phyloP scores from a whole-genome alignment of 106 monocot genomes.

The Apostasia ramifera region DNA sequence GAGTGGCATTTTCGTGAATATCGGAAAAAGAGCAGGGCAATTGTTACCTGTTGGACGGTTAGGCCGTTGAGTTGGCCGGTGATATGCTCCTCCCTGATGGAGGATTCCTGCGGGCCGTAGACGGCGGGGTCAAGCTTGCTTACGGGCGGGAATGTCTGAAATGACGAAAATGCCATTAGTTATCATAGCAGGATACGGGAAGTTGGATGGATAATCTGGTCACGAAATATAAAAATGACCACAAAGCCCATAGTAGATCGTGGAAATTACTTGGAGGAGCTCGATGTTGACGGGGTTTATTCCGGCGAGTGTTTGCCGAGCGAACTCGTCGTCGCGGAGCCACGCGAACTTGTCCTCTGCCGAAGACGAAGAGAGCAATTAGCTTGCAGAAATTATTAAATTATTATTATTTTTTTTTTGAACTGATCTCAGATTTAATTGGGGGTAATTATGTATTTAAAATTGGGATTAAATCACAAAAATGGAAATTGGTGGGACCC shows the following conservation, averaged over 20 bases:
- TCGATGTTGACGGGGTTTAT: slow-evolving; percentile 92
- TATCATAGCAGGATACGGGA: not conserved
- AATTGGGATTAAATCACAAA: too few relatives aligned
- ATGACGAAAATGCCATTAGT: not conserved
- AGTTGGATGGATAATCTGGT: too few relatives aligned
- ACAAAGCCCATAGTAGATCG: not conserved
- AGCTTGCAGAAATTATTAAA: too few relatives aligned
- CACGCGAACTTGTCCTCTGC: slow-evolving; percentile 97
- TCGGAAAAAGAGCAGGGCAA: not conserved
- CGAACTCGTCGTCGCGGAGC: slow-evolving; percentile 95
- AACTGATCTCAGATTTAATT: too few relatives aligned
- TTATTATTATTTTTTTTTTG: too few relatives aligned
- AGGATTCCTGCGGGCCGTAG: slow-evolving; percentile 77
- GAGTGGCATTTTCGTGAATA: not conserved
- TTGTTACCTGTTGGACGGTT: slow-evolving; percentile 65
- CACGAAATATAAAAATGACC: not conserved
- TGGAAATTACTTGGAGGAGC: slow-evolving; percentile 42
- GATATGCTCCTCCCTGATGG: slow-evolving; percentile 84
- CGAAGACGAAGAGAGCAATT: not conserved
- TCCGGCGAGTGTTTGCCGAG: slow-evolving; percentile 71
- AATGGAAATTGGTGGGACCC: too few relatives aligned
- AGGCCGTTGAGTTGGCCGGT: slow-evolving; percentile 68
- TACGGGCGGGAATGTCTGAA: slow-evolving; percentile 69
- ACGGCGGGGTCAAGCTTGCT: slow-evolving; percentile 81
- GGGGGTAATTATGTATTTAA: too few relatives aligned